Evolutionary conservation across 164 flowering plant species (phyloP), one percentile per base, ranked within the genome.

Genomic region (Chloranthus sessilifolius): DNA sequence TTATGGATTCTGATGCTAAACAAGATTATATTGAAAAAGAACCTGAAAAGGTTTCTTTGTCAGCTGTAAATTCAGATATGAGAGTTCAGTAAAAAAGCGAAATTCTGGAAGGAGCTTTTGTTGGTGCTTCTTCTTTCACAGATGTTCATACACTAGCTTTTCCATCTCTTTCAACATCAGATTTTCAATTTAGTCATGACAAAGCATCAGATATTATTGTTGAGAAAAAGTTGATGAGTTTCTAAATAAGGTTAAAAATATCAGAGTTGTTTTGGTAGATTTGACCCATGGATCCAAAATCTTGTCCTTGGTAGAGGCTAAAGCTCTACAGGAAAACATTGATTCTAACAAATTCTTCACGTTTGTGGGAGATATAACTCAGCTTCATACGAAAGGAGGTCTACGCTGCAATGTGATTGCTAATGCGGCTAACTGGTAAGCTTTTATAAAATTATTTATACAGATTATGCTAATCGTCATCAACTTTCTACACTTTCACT

Each of bases 381-480:
- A 43, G 24, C 94, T 91, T 40, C 65, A 65, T 57, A 66, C 90
- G 15, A 51, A 58, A 57, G 76, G 79, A 43, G 82, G 95, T 45
- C 62, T 91, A 33, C 73, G 55, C 55, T 91, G 98, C 68, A 77
- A 71, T 56, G 88, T 78, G 15, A 82, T 91, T 44, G 96, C 96
- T 30, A 91, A 91, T 77, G 88, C 96, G 73, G 85, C 96, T 30
- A 91, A 91, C 73, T 88, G 98, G 98, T 91, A 67, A 62, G 77
- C 47, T 51, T 40, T 47, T 24, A 23, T 17, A 9, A 40, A 47
- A 31, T 26, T 28, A 35, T 14, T 5, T 28, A n/a, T n/a, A n/a
- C n/a, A n/a, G n/a, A n/a, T n/a, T n/a, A n/a, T n/a, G n/a, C n/a
- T n/a, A n/a, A n/a, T n/a, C n/a, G n/a, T n/a, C n/a, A n/a, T n/a